phyloP scores from a whole-genome alignment of 2,329 filamentous ascomycete genomes.

The Pestalotiopsis sp. region DNA sequence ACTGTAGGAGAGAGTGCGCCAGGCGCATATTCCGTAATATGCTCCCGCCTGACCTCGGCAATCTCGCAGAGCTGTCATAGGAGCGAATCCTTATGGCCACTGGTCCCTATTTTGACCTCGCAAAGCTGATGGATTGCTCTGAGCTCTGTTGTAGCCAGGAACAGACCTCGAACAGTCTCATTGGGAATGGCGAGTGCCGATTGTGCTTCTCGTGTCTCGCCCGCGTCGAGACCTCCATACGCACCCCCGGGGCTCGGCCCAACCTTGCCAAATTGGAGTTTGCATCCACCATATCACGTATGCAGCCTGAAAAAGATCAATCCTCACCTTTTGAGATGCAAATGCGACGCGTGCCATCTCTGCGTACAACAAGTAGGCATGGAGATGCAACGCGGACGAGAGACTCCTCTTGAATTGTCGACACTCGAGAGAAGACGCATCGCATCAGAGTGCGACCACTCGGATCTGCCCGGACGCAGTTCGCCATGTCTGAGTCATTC shows the following conservation, averaged over 20 bases:
- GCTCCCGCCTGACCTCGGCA: background rate
- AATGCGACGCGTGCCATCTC: background rate
- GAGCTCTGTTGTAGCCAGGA: background rate
- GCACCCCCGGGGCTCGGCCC: constrained; percentile 8
- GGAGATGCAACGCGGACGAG: background rate
- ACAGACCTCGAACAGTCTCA: constrained; percentile 1
- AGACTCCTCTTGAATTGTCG: background rate
- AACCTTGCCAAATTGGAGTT: constrained; percentile 20
- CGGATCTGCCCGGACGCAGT: background rate
- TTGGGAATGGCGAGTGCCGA: constrained; percentile 20
- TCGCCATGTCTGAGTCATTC: background rate
- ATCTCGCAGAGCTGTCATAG: background rate
- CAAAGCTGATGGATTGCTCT: background rate
- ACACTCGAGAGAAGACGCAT: background rate
- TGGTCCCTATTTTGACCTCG: background rate
- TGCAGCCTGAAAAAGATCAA: background rate
- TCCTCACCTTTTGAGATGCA: background rate
- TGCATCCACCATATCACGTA: constrained; percentile 19
- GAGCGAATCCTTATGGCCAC: background rate
- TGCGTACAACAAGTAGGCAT: background rate
- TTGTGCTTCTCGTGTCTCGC: constrained; percentile 24
- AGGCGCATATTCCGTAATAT: background rate
- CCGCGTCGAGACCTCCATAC: constrained; percentile 16
- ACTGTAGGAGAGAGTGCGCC: background rate
- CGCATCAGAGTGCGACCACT: background rate